Conservation (phyloP, 2,329 filamentous ascomycete species). For the Penicillium sp. region DNA sequence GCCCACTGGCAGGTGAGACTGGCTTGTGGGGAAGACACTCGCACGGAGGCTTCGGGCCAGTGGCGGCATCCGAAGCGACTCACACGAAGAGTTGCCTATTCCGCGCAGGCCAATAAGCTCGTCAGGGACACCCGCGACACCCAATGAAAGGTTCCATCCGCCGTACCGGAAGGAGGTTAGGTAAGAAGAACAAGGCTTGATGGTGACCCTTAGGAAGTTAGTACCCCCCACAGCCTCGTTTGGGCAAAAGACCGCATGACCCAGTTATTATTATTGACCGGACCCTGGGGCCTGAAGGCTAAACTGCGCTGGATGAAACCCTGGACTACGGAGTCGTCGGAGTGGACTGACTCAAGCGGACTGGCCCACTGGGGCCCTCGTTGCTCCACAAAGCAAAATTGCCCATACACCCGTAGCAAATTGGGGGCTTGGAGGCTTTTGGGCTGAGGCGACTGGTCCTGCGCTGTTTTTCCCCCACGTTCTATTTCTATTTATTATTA, state of each 20-base stretch:
- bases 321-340: neutral
- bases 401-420: no score
- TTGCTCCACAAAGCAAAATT: no score
- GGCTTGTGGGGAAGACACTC: neutral
- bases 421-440: neutral
- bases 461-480: constrained; percentile 8
- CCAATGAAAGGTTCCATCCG: neutral
- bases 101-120: neutral
- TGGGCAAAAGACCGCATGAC: constrained; percentile 14
- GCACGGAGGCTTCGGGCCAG: constrained; percentile 1
- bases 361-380: no score
- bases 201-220: neutral
- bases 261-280: neutral
- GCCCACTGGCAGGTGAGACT: constrained; percentile 7
- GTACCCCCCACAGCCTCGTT: constrained; percentile 4
- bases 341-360: neutral
- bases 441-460: constrained; percentile 6
- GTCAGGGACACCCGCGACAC: neutral
- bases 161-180: neutral
- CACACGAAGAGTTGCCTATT: constrained; percentile 4
- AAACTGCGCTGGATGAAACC: constrained; percentile 6
- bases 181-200: neutral
- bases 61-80: neutral
- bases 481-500: constrained; percentile 11
- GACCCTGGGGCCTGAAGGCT: neutral